Evolutionary conservation across 1,284 basidiomycete genomes (phyloP), one percentile per base, ranked within the genome.

Genomic region (Agaricales sp.): DNA sequence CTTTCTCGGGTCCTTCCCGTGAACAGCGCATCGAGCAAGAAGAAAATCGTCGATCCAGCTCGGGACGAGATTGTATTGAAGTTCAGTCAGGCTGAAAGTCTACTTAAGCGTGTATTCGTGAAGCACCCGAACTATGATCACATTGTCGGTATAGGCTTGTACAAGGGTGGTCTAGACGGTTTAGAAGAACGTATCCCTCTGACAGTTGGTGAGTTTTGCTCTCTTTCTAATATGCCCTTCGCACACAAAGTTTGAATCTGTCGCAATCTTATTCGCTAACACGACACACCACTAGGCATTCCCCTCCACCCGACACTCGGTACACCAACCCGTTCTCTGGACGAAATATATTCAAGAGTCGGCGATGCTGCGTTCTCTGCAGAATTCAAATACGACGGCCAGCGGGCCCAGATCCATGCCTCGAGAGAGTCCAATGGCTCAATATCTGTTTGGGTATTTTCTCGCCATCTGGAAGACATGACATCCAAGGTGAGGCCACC

Each of bases 401-500:
- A 94, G 61, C 74, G 91, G 41, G 87, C 86, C 12, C 91, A 94
- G 67, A 83, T 93, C 30, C 89, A 92, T 64, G 80, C 79, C 50
- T 60, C 64, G 60, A 71, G 68, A 63, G 64, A 70, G 53, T 68
- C 70, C 43, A 62, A 63, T 47, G 65, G 61, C 35, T 61, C 63
- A 37, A 59, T 73, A 19, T 73, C 67, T 52, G 76, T 92, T 30
- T 77, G 81, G 47, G 71, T 95, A 43, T 96, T 96, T 67, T 90
- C 87, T 50, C 77, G 92, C 24, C 92, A 95, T 68, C 68, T 96
- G 21, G 92, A 95, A 65, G 85, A 93, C 58, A 93, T 93, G 89
- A 93, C 90, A 2, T 78, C 80, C 54, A 92, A 92, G 69, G 85
- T 78, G 59, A 57, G 60, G 47, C 43, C n/a, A n/a, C n/a, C 48